Evolutionary conservation across 78 protist species (phyloP).

Genomic region (Dictyostelium intermedium): DNA sequence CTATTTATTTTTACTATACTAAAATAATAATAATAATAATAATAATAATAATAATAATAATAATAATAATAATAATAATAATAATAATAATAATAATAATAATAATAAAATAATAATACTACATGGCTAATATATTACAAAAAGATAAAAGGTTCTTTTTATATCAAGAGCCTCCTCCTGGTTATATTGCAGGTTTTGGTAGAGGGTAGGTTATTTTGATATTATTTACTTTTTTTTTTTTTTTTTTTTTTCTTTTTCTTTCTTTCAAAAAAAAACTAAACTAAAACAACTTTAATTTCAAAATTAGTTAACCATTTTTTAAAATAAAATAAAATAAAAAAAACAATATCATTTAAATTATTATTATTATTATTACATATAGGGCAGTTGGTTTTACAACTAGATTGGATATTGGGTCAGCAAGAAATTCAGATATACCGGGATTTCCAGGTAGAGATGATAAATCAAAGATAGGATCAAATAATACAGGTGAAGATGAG

Average conservation of each 20-base stretch:
- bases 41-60: too few species aligned
- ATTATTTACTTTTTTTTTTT: background rate
- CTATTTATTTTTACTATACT: background rate
- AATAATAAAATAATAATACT: background rate
- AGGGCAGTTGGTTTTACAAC: slow-evolving; percentile 96
- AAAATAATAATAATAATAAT: background rate
- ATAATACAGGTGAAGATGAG: slow-evolving; percentile 60
- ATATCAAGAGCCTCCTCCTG: slow-evolving; percentile 79
- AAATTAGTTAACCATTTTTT: background rate
- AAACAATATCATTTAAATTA: background rate
- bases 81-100: background rate
- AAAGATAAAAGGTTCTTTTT: slow-evolving; percentile 56
- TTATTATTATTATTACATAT: too few species aligned
- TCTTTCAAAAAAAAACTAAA: background rate
- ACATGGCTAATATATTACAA: background rate
- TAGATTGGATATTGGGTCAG: slow-evolving; percentile 94
- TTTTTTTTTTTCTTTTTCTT: background rate
- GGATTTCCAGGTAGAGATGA: slow-evolving; percentile 16
- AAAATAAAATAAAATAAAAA: background rate
- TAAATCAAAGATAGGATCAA: background rate
- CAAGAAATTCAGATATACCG: slow-evolving; percentile 59
- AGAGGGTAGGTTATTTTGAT: slow-evolving; percentile 84
- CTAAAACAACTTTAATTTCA: background rate
- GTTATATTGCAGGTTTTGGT: slow-evolving; percentile 95
- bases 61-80: too few species aligned